Conservation (phyloP, 1,284 basidiomycete genomes). For the Ustilago esculenta region DNA sequence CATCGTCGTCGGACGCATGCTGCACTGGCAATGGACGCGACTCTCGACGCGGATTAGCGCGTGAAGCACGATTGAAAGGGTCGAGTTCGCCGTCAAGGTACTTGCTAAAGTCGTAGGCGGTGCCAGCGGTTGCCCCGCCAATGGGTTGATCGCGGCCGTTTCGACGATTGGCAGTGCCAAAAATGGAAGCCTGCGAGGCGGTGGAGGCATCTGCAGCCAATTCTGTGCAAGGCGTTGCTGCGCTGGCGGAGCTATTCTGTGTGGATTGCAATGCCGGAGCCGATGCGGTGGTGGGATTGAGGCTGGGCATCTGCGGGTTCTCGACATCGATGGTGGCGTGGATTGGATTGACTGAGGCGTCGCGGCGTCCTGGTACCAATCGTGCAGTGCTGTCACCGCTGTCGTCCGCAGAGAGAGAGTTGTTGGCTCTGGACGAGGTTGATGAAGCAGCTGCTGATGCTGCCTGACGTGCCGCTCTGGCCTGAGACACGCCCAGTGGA, state of each 20-base stretch:
- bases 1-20: constrained; percentile 2
- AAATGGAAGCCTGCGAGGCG: constrained; percentile 32
- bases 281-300: neutral
- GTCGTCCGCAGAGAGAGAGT: constrained; percentile 22
- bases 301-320: constrained; percentile 24
- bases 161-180: constrained; percentile 27
- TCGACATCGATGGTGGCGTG: constrained; percentile 36
- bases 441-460: constrained; percentile 1
- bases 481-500: constrained; percentile 38
- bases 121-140: constrained; percentile 13
- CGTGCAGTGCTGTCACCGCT: constrained; percentile 35
- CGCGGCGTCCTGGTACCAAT: constrained; percentile 28
- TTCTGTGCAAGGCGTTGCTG: neutral
- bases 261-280: neutral
- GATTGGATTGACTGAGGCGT: constrained; percentile 6
- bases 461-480: constrained; percentile 26
- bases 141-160: constrained; percentile 29
- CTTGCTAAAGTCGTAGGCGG: constrained; percentile 44
- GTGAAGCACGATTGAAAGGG: constrained; percentile 44
- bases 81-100: constrained; percentile 46
- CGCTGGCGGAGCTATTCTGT: neutral
- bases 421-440: constrained; percentile 9
- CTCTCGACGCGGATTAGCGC: constrained; percentile 29
- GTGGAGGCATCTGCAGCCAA: constrained; percentile 8
- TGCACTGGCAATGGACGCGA: constrained; percentile 39